Base-by-base conservation (phyloP, 805 yeast genomes). In the fission yeast (Schizosaccharomyces pombe) region DNA sequence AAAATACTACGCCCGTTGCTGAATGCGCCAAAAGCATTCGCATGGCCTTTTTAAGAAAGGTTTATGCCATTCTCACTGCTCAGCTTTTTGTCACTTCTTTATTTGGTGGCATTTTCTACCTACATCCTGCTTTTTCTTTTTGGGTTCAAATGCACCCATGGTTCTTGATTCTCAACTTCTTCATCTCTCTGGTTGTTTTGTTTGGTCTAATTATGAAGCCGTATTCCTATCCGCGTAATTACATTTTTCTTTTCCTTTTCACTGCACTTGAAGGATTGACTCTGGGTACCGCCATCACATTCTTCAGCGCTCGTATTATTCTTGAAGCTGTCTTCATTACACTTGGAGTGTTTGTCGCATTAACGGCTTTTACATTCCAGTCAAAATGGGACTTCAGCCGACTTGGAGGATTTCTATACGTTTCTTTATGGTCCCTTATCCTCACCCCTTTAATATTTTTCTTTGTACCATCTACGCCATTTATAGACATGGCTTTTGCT, bases 1-100 rank as follows among this genome's bases (percentile, higher is more conserved):
- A 43, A n/a, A 24, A 43, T 22, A 43, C 49, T 16, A 43, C 28
- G 11, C 74, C 75, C 54, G 93, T 85, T 26, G 76, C 85, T 2
- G 78, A 82, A 32, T 84, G 94, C 66, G 83, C 81, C 56, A 68
- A 83, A 54, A 77, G 81, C 14, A 72, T 85, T 40, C 76, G 95
- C 60, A 82, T 80, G 59, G 73, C 78, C 64, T 85, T 85, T 61
- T 69, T 83, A 60, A 74, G 86, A 57, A 82, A 82, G 62, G 95
- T 85, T 6, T 86, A 85, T 66, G 70, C 85, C 4, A 71, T 86
- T 52, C 71, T 85, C 53, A 65, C 78, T 11, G 67, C 73, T 4
- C 95, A 85, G 66, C 63, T 85, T 37, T 64, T 78, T 31, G 66
- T 71, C 30, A 84, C 94, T 0, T 71, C 80, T 24, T 66, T 72